Base-by-base conservation (phyloP, 2,329 filamentous ascomycete species). In the Ophiostoma triangulosporum region DNA sequence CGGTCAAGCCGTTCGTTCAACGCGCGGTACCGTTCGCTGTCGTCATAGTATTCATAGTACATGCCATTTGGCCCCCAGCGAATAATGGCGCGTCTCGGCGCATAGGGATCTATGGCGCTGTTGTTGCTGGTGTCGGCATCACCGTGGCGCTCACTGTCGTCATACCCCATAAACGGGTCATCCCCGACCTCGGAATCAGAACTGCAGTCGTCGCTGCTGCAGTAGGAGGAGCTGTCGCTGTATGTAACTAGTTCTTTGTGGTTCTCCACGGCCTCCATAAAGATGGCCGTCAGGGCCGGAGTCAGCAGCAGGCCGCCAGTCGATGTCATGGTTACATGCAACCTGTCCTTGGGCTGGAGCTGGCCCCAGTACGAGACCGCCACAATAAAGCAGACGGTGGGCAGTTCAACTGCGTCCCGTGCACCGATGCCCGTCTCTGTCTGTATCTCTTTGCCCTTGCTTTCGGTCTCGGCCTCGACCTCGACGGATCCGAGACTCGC, bases 351-450 rank as follows among this genome's bases (percentile, higher is more conserved):
- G 36, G 14, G 6, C 12, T 12, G 15, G 36, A 7, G 7, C 4
- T 22, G 6, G 27, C 8, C n/a, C 46, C 20, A 32, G 54, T 54
- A 54, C 26, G 57, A 52, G 26, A 54, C 53, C 15, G 48, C 56
- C 4, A 57, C 55, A 6, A 58, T 43, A 17, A 59, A 59, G 38
- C 15, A 52, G n/a, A 59, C 17, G 4, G 31, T 22, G 1, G 20
- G 14, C 8, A 22, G 43, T 6, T 33, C 43, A n/a, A 20, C 3
- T 15, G n/a, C n/a, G 5, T n/a, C n/a, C n/a, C n/a, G n/a, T n/a
- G n/a, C n/a, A n/a, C n/a, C 35, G n/a, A 15, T 36, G 11, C 11
- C 6, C 6, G 32, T 35, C 15, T 15, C 15, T 17, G 35, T 17
- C n/a, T 36, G 15, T 35, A 6, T 15, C 20, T 24, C 20, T 26